Evolutionary conservation across 1,284 basidiomycete genomes (phyloP).

Genomic region (Apiotrichum sp.): DNA sequence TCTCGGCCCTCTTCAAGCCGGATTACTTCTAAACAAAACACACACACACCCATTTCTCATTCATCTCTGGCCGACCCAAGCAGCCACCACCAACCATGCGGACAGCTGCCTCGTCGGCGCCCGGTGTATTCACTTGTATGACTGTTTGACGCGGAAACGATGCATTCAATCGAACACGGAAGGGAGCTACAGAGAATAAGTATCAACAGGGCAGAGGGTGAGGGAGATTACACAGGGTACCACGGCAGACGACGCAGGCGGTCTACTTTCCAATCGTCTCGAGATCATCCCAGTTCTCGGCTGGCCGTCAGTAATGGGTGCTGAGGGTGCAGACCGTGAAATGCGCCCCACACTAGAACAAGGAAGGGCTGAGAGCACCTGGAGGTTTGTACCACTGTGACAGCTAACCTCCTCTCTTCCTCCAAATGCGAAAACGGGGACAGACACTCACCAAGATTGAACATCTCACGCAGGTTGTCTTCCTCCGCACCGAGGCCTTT

Average conservation of each 20-base stretch:
- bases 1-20: conserved; percentile 41
- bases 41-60: neutral
- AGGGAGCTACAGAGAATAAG: no score
- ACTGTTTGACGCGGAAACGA: conserved; percentile 9
- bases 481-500: conserved; percentile 15
- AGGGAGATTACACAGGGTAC: no score
- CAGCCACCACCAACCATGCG: neutral
- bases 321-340: neutral
- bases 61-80: neutral
- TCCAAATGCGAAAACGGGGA: no score
- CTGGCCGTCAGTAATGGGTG: conserved; percentile 2
- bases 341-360: no score
- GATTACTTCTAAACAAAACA: conserved; percentile 21
- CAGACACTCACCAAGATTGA: conserved; percentile 33
- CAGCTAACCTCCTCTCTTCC: no score
- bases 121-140: conserved; percentile 14
- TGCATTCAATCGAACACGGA: conserved; percentile 4
- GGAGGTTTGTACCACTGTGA: no score
- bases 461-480: conserved; percentile 18
- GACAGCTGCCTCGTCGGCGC: neutral
- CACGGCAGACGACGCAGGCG: no score
- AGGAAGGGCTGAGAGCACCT: no score
- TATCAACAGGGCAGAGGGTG: no score
- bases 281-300: conserved; percentile 23
- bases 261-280: neutral